A percentile compares a stretch with the other conserved stretches of the same genome.
Conservation (phyloP, 2,329 filamentous ascomycete species). For the Elsinoe batatas region DNA sequence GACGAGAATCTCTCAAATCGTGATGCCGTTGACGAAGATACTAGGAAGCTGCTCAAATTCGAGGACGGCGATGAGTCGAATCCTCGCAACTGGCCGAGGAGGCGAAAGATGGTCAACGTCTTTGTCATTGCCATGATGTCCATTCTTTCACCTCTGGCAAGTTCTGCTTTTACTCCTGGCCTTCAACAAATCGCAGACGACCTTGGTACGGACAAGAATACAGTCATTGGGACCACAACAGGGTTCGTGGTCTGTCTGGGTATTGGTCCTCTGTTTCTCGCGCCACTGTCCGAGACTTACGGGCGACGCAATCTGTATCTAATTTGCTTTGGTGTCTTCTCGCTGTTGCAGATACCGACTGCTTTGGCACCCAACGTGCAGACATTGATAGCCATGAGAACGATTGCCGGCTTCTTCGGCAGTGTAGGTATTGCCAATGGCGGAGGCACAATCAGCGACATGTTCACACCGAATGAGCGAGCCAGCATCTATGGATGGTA, state of each 20-base stretch:
- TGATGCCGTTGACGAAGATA: conserved; percentile 28
- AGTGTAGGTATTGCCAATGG: conserved; percentile 43
- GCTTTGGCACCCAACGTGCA: conserved; percentile 40
- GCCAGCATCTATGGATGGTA: conserved; percentile 40
- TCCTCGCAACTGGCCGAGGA: conserved; percentile 37
- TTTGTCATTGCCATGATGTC: conserved; percentile 43
- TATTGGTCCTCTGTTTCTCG: conserved; percentile 37
- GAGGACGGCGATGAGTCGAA: conserved; percentile 32
- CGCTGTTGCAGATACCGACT: conserved; percentile 38
- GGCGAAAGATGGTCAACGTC: conserved; percentile 40
- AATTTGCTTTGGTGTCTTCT: conserved; percentile 36
- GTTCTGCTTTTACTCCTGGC: conserved; percentile 44
- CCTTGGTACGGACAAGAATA: conserved; percentile 32
- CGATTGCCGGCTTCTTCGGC: conserved; percentile 41
- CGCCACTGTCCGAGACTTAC: conserved; percentile 39
- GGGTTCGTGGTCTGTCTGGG: conserved; percentile 43
- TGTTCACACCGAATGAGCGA: conserved; percentile 39
- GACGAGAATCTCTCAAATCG: conserved; percentile 22
- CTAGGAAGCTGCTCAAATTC: conserved; percentile 25
- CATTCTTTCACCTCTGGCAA: conserved; percentile 38
- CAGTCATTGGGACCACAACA: conserved; percentile 41
- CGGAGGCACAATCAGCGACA: conserved; percentile 43
- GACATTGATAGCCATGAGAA: conserved; percentile 36
- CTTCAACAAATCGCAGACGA: conserved; percentile 41
- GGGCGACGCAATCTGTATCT: conserved; percentile 37